Evolutionary conservation across 176 grass and related monocot species (phyloP).

Genomic region (Cocos nucifera): DNA sequence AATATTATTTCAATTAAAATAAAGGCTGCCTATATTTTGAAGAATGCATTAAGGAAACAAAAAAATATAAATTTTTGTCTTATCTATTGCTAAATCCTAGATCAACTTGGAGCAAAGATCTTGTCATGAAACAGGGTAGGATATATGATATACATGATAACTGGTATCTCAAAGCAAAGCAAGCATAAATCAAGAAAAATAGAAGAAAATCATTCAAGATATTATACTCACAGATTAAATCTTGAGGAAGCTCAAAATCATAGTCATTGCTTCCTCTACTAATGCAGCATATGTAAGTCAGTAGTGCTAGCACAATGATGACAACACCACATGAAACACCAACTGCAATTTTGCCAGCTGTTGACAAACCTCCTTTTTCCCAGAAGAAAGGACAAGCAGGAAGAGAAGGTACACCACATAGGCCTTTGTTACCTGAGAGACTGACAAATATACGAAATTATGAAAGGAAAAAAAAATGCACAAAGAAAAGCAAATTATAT

Average conservation of each 20-base stretch:
- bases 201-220: background rate
- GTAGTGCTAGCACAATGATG: constrained; percentile 56
- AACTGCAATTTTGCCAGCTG: constrained; percentile 75
- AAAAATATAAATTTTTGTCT: too few relatives aligned
- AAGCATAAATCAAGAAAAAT: background rate
- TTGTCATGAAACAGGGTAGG: too few relatives aligned
- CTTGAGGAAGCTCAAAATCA: constrained; percentile 97
- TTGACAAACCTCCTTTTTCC: constrained; percentile 81
- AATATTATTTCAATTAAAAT: too few relatives aligned
- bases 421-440: constrained; percentile 92
- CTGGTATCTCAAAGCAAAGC: background rate
- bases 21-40: too few relatives aligned
- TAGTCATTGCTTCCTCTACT: constrained; percentile 68
- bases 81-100: too few relatives aligned
- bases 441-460: constrained; percentile 21
- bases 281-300: constrained; percentile 79
- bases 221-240: constrained; percentile 73
- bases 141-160: too few relatives aligned
- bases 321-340: constrained; percentile 65
- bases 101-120: too few relatives aligned
- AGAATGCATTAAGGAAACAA: too few relatives aligned
- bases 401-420: constrained; percentile 85
- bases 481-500: too few relatives aligned
- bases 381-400: constrained; percentile 87
- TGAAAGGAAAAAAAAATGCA: constrained; percentile 1